A percentile compares a stretch with the other conserved stretches of the same genome.
phyloP scores from a whole-genome alignment of 169 alveolate genomes.

The Cystoisospora suis region DNA sequence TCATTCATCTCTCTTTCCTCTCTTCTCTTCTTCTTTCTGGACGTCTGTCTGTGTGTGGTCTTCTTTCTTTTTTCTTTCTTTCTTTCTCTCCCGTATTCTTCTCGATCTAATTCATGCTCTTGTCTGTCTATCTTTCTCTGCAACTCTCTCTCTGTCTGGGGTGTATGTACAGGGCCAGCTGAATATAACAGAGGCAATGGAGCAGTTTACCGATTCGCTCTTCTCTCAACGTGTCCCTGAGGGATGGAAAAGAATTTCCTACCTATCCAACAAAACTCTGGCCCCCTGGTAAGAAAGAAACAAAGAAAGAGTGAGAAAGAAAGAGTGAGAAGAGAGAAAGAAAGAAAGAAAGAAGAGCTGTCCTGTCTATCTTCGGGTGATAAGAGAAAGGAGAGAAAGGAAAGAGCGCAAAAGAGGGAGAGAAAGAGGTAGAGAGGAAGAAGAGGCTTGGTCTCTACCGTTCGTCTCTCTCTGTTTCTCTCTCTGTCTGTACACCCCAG shows the following conservation, averaged over 20 bases:
- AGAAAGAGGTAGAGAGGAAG: too few relatives aligned
- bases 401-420: too few relatives aligned
- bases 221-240: constrained; percentile 85
- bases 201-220: constrained; percentile 80
- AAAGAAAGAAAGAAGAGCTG: too few relatives aligned
- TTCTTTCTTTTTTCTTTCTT: background rate
- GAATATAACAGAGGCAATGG: constrained; percentile 94
- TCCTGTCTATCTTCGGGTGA: too few relatives aligned
- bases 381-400: too few relatives aligned
- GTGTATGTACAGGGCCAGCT: constrained; percentile 81
- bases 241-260: constrained; percentile 89
- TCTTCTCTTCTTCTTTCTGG: too few relatives aligned
- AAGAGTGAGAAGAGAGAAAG: too few relatives aligned
- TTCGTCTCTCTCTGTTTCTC: too few relatives aligned
- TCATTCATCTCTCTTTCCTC: too few relatives aligned
- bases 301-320: background rate
- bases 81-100: background rate
- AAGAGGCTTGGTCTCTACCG: too few relatives aligned
- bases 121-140: background rate
- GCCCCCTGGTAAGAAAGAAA: too few relatives aligned
- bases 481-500: too few relatives aligned
- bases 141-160: background rate
- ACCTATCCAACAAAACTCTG: constrained; percentile 89
- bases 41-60: background rate
- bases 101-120: background rate